Evolutionary conservation across 441 rosid genomes (phyloP).

Genomic region (Heliophila coronopifolia): DNA sequence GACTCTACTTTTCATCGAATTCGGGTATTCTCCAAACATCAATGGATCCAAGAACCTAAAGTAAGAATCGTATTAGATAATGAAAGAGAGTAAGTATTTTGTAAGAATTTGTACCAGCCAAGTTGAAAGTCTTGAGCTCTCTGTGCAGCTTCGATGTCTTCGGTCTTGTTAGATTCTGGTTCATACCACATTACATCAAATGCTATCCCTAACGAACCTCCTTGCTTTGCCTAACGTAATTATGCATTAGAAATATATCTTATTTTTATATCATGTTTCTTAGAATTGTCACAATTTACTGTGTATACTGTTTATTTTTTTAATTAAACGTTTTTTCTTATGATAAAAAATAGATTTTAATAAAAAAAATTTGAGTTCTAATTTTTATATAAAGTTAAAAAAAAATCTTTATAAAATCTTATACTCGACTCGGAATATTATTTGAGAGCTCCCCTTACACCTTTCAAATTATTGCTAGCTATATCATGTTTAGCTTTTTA

Average conservation of each 20-base stretch:
- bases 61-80: neutral
- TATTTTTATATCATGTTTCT: too few relatives aligned
- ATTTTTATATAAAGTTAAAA: too few relatives aligned
- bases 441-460: too few relatives aligned
- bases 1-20: conserved; percentile 73
- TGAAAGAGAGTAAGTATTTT: neutral
- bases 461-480: too few relatives aligned
- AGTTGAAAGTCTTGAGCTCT: conserved; percentile 81
- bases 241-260: neutral
- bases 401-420: too few relatives aligned
- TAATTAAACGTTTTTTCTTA: too few relatives aligned
- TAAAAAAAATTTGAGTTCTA: too few relatives aligned
- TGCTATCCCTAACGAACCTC: conserved; percentile 54
- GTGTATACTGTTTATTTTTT: too few relatives aligned
- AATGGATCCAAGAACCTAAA: conserved; percentile 89
- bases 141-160: conserved; percentile 55
- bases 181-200: conserved; percentile 64
- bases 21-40: conserved; percentile 81
- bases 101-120: conserved; percentile 47
- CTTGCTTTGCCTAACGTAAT: conserved; percentile 41
- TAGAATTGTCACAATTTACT: too few relatives aligned
- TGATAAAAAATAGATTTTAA: too few relatives aligned
- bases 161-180: conserved; percentile 41
- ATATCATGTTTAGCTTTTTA: too few relatives aligned
- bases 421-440: too few relatives aligned